Evolutionary conservation across 2,329 filamentous ascomycete species (phyloP), one percentile per base, ranked within the genome.

Genomic region (Meredithiella fracta): DNA sequence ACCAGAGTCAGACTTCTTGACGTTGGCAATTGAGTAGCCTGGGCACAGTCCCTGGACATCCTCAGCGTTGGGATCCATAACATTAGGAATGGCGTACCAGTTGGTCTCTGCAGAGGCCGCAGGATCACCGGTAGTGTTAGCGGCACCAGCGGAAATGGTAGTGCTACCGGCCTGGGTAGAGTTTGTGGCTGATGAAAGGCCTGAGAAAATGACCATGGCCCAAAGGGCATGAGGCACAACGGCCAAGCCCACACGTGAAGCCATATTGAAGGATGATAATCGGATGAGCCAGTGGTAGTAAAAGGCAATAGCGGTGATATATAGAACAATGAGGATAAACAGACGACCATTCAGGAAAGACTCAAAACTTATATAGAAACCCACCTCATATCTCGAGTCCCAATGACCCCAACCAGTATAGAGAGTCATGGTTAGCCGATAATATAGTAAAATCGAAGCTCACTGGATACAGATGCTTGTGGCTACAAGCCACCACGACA

Each of bases 21-120:
- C 72, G 63, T 83, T 79, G 17, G 73, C 76, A 1, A 82, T 83
- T 26, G 65, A 73, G 68, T 88, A 89, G 14, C 85, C 84, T 0
- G 82, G 82, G 62, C 85, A 88, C 1, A 79, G 71, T 8, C 69
- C 40, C 34, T 61, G 60, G 40, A 54, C 55, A n/a, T 61, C 51
- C 22, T 59, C 53, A 15, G 60, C 60, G 15, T 59, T 54, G 40
- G 49, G 25, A 20, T 61, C 55, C 4, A 40, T 49, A 6, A 58
- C 54, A 15, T 58, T 60, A 40, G 60, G 57, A 14, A 59, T 26
- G 6, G 54, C 54, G 38, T 59, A 59, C 51, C 51, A 56, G 31
- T 23, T 26, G 9, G 25, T 44, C 7, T 47, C 42, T 5, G 40
- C 31, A n/a, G 53, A 20, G 29, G 29, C 29, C 11, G 29, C 5